Percentiles rank a stretch among this genome's conserved stretches.
phyloP scores from a whole-genome alignment of 495 filamentous ascomycete species.

The Cercophora scortea region DNA sequence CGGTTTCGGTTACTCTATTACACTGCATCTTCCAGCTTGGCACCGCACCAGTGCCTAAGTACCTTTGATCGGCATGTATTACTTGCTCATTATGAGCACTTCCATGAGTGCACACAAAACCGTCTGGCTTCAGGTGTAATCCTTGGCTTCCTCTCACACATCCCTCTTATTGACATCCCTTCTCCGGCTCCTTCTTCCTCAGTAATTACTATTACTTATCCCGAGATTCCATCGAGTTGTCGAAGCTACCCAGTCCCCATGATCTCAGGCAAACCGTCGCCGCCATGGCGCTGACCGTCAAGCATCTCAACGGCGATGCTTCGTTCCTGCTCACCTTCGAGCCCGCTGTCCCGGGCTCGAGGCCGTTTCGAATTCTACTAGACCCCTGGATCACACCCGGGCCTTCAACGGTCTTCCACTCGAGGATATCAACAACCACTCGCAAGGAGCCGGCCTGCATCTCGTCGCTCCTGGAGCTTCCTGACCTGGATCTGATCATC shows the following conservation, averaged over 20 bases:
- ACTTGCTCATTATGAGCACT: neutral
- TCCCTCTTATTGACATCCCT: neutral
- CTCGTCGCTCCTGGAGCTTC: slow-evolving; percentile 50
- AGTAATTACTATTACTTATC: neutral
- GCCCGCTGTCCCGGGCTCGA: slow-evolving; percentile 27
- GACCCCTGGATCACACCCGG: slow-evolving; percentile 63
- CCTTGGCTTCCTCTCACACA: neutral
- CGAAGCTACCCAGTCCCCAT: too few species aligned
- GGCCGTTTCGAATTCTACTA: slow-evolving; percentile 55
- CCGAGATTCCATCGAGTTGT: neutral
- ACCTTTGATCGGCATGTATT: neutral
- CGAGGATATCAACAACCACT: slow-evolving; percentile 51
- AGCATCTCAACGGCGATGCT: slow-evolving; percentile 61
- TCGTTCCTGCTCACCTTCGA: slow-evolving; percentile 62
- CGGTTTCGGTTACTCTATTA: neutral
- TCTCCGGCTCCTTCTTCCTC: neutral
- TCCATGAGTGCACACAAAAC: neutral
- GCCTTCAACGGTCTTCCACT: slow-evolving; percentile 50
- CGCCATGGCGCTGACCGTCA: slow-evolving; percentile 56
- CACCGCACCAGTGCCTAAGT: too few species aligned
- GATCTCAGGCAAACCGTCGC: neutral
- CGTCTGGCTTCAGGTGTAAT: neutral
- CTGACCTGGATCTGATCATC: slow-evolving; percentile 56
- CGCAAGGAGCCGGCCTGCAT: slow-evolving; percentile 49
- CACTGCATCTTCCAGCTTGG: too few species aligned